Evolutionary conservation across 1,284 basidiomycete species (phyloP).

Genomic region (Wallemia mellicola): DNA sequence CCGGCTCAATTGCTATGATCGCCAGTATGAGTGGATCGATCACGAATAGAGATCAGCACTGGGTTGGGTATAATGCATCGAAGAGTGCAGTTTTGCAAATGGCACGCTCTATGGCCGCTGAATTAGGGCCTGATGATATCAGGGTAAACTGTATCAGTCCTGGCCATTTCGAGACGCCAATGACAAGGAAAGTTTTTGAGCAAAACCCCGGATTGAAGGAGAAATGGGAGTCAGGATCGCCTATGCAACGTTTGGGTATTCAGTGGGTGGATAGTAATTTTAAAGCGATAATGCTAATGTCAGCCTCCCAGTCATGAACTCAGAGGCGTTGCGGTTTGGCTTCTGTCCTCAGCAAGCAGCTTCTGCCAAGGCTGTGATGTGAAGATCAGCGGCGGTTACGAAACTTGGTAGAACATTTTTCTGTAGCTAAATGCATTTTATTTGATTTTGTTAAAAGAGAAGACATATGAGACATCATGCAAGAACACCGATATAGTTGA

Average conservation of each 20-base stretch:
- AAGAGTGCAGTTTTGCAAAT: constrained; percentile 57
- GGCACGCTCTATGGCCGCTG: constrained; percentile 52
- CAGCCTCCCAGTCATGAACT: constrained; percentile 53
- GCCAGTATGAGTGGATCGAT: constrained; percentile 65
- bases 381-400: constrained; percentile 15
- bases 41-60: constrained; percentile 25
- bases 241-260: constrained; percentile 9
- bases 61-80: constrained; percentile 25
- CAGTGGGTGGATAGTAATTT: constrained; percentile 12
- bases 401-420: not conserved
- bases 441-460: not conserved
- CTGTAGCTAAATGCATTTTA: not conserved
- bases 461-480: no score
- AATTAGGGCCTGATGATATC: constrained; percentile 37
- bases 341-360: constrained; percentile 44
- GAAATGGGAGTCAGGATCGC: constrained; percentile 9
- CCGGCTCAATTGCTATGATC: constrained; percentile 50
- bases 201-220: constrained; percentile 10
- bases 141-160: constrained; percentile 46
- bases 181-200: constrained; percentile 11
- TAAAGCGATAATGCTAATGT: constrained; percentile 4
- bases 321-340: constrained; percentile 43
- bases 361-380: constrained; percentile 20
- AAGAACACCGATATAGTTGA: no score
- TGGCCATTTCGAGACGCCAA: constrained; percentile 35